Evolutionary conservation across 1,284 basidiomycete species (phyloP), one percentile per base, ranked within the genome.

Genomic region (Microbotryum silenes-acaulis): DNA sequence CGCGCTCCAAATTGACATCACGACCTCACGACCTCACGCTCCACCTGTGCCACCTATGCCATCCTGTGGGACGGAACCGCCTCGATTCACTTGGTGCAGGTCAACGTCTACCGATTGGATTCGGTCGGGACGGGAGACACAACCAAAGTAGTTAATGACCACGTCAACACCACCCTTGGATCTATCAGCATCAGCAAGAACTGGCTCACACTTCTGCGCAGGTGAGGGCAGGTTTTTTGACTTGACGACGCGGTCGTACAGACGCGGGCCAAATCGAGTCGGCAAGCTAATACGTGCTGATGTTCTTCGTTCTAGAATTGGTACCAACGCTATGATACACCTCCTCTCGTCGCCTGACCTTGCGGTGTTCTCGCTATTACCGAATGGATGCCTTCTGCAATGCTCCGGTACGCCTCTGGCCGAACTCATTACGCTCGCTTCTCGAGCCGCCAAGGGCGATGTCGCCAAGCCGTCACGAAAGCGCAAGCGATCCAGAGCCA

Each of bases 371-470:
- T 72, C 85, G 16, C 77, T 84, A 2, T 72, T 93, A 8, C 83
- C 85, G 0, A 89, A 90, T 67, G 83, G 81, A n/a, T 91, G 87
- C 71, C 80, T 86, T 18, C 87, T 85, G 64, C 90, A 93, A 74
- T 73, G 91, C 62, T 83, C 85, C 0, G 91, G 90, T 3, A 78
- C 80, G 42, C 83, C 86, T 2, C 71, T 92, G 12, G 76, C 83
- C 20, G 78, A 82, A 58, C 65, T 79, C 18, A 71, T 72, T 6
- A 60, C 64, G 8, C 54, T 76, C 77, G 21, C 51, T 9, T 20
- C 44, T 6, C 8, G 16, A 10, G 16, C 7, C 8, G 21, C n/a
- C 18, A 47, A 21, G 21, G 23, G 27, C 49, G 54, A 31, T 7
- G 25, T 33, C 29, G 62, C 6, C 8, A 16, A 4, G 6, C 54